Percentiles rank a stretch among this genome's conserved stretches.
phyloP scores from a whole-genome alignment of 1,284 basidiomycete species.

The Naganishia albida region DNA sequence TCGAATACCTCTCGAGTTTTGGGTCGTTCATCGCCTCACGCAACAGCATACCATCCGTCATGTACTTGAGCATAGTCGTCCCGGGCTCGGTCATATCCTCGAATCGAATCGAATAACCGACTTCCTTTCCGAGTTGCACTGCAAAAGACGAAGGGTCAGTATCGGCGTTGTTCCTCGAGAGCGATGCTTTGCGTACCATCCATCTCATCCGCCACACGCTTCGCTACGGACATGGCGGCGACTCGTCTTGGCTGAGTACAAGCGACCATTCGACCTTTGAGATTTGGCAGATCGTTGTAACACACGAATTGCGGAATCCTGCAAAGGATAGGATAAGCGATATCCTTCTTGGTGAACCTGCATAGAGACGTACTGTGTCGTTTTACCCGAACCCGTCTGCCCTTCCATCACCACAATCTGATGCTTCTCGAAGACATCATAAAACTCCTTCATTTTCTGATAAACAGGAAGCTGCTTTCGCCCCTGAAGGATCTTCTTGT shows the following conservation, averaged over 20 bases:
- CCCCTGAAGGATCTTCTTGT: slow-evolving; percentile 80
- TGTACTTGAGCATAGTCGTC: slow-evolving; percentile 93
- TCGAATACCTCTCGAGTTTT: slow-evolving; percentile 83
- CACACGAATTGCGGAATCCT: slow-evolving; percentile 91
- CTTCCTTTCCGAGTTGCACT: slow-evolving; percentile 89
- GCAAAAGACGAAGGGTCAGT: slow-evolving; percentile 10
- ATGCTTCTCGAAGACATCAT: slow-evolving; percentile 66
- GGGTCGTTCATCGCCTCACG: slow-evolving; percentile 98
- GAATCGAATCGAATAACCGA: slow-evolving; percentile 98
- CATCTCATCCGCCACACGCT: slow-evolving; percentile 98
- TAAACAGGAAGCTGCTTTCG: slow-evolving; percentile 90
- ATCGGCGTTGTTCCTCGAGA: background rate
- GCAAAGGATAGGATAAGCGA: slow-evolving; percentile 17
- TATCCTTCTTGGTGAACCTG: too few relatives aligned
- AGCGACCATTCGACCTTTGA: slow-evolving; percentile 84
- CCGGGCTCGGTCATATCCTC: slow-evolving; percentile 94
- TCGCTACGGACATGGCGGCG: slow-evolving; percentile 96
- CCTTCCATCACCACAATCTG: slow-evolving; percentile 96
- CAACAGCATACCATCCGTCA: slow-evolving; percentile 98
- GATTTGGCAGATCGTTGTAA: slow-evolving; percentile 87
- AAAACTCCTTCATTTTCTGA: slow-evolving; percentile 89
- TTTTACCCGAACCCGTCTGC: slow-evolving; percentile 97
- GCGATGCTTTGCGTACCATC: slow-evolving; percentile 64
- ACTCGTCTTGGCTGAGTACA: slow-evolving; percentile 97
- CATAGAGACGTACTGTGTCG: slow-evolving; percentile 67